A percentile compares a stretch with the other conserved stretches of the same genome.
Evolutionary conservation across 768 basidiomycete species (phyloP).

Genomic region (Suillus americanus): DNA sequence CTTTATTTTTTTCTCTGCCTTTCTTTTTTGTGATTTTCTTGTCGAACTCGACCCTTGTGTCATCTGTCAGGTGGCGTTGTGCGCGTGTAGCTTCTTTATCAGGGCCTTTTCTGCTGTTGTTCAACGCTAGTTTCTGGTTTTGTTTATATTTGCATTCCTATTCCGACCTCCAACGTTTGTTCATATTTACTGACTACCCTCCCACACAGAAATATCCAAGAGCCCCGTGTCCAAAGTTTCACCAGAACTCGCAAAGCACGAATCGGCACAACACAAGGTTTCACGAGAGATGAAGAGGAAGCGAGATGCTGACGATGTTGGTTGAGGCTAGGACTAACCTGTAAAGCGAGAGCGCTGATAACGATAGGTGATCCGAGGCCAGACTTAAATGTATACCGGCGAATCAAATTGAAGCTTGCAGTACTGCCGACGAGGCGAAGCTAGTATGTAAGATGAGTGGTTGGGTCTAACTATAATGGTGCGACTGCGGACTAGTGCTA

Average conservation of each 20-base stretch:
- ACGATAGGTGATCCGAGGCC: too few relatives aligned
- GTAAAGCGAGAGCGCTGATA: too few relatives aligned
- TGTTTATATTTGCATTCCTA: neutral
- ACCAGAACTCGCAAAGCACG: constrained; percentile 85
- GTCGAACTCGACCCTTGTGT: neutral
- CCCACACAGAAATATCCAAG: constrained; percentile 79
- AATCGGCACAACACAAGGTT: constrained; percentile 87
- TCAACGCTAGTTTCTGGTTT: neutral
- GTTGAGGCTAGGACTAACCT: constrained; percentile 25
- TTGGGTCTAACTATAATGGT: neutral
- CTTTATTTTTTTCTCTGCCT: neutral
- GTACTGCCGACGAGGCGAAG: neutral
- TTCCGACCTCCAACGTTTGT: neutral
- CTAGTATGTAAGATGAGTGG: neutral
- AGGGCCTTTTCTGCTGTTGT: neutral
- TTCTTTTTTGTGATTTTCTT: neutral
- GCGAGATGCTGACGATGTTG: constrained; percentile 79
- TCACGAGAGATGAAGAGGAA: constrained; percentile 95
- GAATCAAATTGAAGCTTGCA: neutral
- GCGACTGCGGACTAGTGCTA: neutral
- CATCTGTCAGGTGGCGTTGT: neutral
- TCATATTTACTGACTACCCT: constrained; percentile 14
- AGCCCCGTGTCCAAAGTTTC: constrained; percentile 91
- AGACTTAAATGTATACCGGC: neutral
- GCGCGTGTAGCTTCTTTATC: neutral